phyloP scores from a whole-genome alignment of 495 filamentous ascomycete genomes.

The Podospora anserina region DNA sequence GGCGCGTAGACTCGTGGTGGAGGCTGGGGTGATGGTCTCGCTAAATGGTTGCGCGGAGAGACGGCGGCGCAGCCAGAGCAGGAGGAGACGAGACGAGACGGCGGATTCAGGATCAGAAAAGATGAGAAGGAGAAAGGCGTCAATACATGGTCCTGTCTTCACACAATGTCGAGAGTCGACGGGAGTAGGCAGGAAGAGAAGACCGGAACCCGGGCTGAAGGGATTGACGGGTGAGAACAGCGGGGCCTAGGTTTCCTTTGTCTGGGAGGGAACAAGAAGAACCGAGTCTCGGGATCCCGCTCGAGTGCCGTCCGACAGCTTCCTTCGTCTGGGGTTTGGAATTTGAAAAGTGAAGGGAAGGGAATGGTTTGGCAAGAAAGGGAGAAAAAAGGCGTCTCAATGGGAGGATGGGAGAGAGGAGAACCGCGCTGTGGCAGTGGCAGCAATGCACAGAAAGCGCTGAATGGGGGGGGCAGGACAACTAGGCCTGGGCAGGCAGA shows the following conservation, averaged over 20 bases:
- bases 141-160: constrained; percentile 19
- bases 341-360: not conserved
- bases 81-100: not conserved
- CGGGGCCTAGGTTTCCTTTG: constrained; percentile 18
- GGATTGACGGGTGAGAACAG: constrained; percentile 2
- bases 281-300: constrained; percentile 17
- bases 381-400: constrained; percentile 1
- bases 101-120: constrained; percentile 8
- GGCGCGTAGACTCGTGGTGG: constrained; percentile 6
- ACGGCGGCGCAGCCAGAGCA: constrained; percentile 23
- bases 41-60: constrained; percentile 13
- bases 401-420: not conserved
- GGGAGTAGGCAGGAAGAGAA: not conserved
- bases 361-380: not conserved
- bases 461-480: constrained; percentile 13
- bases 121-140: constrained; percentile 15
- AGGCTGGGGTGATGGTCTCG: constrained; percentile 17
- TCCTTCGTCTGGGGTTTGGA: not conserved
- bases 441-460: constrained; percentile 9
- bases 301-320: constrained; percentile 6
- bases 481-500: constrained; percentile 14
- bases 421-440: not conserved
- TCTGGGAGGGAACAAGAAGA: constrained; percentile 6
- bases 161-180: not conserved
- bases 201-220: not conserved